Base-by-base conservation (phyloP, 257 asterid species). In the Knoxia roxburghii region DNA sequence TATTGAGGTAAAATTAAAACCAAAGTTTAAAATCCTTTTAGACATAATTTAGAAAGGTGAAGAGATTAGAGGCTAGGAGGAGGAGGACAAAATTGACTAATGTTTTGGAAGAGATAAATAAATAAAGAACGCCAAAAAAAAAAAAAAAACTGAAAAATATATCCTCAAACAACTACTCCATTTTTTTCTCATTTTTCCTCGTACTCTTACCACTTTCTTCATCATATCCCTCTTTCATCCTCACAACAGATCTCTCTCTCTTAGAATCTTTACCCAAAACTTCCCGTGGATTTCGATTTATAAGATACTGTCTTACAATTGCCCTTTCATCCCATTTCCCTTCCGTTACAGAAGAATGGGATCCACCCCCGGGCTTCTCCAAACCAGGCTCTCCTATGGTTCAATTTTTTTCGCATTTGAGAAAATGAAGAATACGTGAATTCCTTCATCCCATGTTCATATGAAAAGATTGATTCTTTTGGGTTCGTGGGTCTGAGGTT, bases 221-320 rank as follows among this genome's bases (percentile, higher is more conserved):
- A 45, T 12, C 48, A 15, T 39, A 21, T 39, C 73, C 54, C 39
- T 65, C 41, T 74, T 64, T 57, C 70, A 48, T 77, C 62, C 76
- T 70, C 61, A 68, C 75, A n/a, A 68, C 80, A 75, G 78, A 75
- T 67, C 81, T 59, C 60, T 43, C 59, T 37, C n/a, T n/a, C n/a
- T 33, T n/a, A 39, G 79, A 71, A 73, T 79, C 78, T 68, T 39
- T 33, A 24, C 71, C 55, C 61, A 68, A 48, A 62, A 55, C 62
- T 30, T 72, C 57, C 83, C 78, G 52, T 63, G 64, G 51, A 69
- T 76, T 78, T 80, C 77, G 79, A 78, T 55, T 60, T 68, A 27
- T 65, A 53, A 72, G 71, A 71, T 76, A 76, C 84, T 54, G 61
- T 64, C 54, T 55, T 49, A 48, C 23, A n/a, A 35, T 17, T 77